Base-by-base conservation (phyloP, 2,329 filamentous ascomycete species). In the Akanthomyces lecanii region DNA sequence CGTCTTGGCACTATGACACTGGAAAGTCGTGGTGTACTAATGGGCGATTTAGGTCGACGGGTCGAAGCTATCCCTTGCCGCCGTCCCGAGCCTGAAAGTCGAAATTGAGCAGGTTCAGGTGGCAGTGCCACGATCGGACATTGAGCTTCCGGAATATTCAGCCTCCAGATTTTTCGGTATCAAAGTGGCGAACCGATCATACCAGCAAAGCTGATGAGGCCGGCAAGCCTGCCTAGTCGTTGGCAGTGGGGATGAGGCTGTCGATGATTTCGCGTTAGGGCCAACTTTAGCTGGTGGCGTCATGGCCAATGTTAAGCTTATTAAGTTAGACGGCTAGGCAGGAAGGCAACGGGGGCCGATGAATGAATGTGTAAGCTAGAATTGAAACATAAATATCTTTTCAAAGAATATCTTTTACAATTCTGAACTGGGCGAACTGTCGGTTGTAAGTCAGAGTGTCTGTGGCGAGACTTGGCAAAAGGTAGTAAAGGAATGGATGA, bases 101-200 rank as follows among this genome's bases (percentile, higher is more conserved):
- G 25, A 52, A 23, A 52, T 62, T 23, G 62, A 63, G 25, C 28
- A 50, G 40, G 54, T 51, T 12, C 54, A 50, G 28, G 55, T 63
- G 2, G 30, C 55, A 12, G 33, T 16, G 48, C 62, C 62, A 33
- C 48, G 44, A 42, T 47, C 55, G 16, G 50, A 63, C 33, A 54
- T 25, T 38, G 62, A 63, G 23, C 33, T 63, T 36, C 62, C 62
- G 3, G 4, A 50, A 12, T 63, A 59, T n/a, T 59, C 54, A n/a
- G 25, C 16, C 4, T 59, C 62, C 11, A 53, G 10, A 33, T 5
- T 48, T 11, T 56, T 56, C 10, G 36, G 14, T 23, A 36, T 62
- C 44, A 51, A 36, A 50, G 38, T 62, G 45, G 44, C 21, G 25
- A 51, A 30, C 8, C 48, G 18, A 50, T 8, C 28, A 51, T 53